Evolutionary conservation across 1,139 yeast genomes (phyloP), one percentile per base, ranked within the genome.

Genomic region (Taphrina deformans): DNA sequence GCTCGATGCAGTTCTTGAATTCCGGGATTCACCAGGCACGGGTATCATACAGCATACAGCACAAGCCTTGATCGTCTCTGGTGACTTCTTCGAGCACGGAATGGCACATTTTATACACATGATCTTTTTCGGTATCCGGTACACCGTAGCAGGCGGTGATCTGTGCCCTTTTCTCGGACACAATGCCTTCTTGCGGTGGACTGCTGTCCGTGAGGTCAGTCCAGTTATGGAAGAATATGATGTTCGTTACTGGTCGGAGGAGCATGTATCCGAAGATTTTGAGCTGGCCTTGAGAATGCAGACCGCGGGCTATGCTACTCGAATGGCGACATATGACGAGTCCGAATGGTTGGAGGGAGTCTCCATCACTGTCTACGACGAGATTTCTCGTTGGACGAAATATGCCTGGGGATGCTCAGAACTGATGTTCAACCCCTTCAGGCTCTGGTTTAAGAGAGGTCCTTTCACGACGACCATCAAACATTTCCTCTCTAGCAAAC

Each of bases 321-420:
- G 69, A 14, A 26, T 66, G 60, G 61, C 64, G 16, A 27, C 68
- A 16, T 67, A 66, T 23, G 65, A 55, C 44, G 68, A 41, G 18
- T 21, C 52, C 27, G 61, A 66, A 50, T 66, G 67, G 33, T 60
- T 63, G 26, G 69, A 67, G 52, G 69, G 69, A 21, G 69, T 67
- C 10, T 67, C 69, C 23, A 48, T 67, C 33, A 67, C 67, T 14
- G 69, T 67, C 21, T 65, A 67, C n/a, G 69, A 67, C 52, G 69
- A 67, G 45, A 63, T 65, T 24, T 65, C 69, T 4, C 67, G 69
- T 24, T 67, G 69, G 69, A 65, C 67, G 29, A 67, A 66, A 46
- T 66, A 66, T 29, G 68, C 68, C 51, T 66, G 67, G 50, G 68
- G 69, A 4, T 66, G 68, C 38, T 65, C 66, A n/a, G 68, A 66